Evolutionary conservation across 208 protist species (phyloP), one percentile per base, ranked within the genome.

Genomic region (Leishmania gerbilli): DNA sequence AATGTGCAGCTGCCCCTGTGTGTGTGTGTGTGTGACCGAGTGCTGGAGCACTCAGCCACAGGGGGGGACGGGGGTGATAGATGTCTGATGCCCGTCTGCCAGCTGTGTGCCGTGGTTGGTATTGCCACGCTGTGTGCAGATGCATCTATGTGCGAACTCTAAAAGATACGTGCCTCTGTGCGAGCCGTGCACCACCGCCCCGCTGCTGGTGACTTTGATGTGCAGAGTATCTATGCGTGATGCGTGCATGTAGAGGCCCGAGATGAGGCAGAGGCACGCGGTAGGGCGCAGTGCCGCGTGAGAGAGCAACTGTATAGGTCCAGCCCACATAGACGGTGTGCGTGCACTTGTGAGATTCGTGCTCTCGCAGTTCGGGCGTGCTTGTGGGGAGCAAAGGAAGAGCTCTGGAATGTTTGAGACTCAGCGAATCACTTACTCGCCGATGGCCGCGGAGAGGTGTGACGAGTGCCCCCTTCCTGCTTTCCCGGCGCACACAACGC

Each of bases 1-100:
- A 51, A 47, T 47, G 37, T 76, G 37, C 24, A 58, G 1, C 71
- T 42, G n/a, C 5, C n/a, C 49, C 49, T n/a, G 8, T 62, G 24
- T 62, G 56, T 62, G 56, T 62, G 56, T 76, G 31, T 62, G 71
- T 60, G 71, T 56, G 45, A 49, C 42, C 11, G 40, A 51, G 71
- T 40, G 3, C 60, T 67, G 8, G 9, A 37, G 60, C 60, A 27
- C n/a, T 31, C 27, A n/a, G 19, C 7, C 58, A 34, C 56, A 11
- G 60, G n/a, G 9, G 60, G 24, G 2, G 31, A 45, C 7, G n/a
- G 21, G 31, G 2, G 24, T n/a, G 17, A 72, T 42, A 1, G 42
- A 31, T 27, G 21, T 34, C 71, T 27, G n/a, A 24, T 62, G 31
- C 3, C 8, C 15, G 49, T 19, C 37, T 55, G 49, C 60, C n/a